Base-by-base conservation (phyloP, 2,329 filamentous ascomycete genomes). In the Penicillium janthinellum region DNA sequence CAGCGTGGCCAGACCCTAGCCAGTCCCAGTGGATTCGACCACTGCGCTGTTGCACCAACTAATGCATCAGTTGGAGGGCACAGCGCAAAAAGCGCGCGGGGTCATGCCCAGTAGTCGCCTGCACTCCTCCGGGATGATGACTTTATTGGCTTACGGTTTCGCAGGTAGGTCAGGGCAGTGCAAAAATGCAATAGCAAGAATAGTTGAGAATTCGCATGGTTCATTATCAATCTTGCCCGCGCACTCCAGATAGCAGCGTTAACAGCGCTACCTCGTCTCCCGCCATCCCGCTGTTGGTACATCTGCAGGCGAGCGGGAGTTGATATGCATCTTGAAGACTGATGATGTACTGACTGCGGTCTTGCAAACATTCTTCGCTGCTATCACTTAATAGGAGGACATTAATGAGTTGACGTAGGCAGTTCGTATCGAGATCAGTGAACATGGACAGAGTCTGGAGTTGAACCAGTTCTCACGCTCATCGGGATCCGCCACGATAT, bases 171-270 rank as follows among this genome's bases (percentile, higher is more conserved):
- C 20, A 48, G 12, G 34, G 35, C 22, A 39, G 22, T 54, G 44
- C 37, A 45, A 15, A 3, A 25, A 15, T 28, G 11, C 41, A 25
- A 5, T 15, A 45, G 22, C 22, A 15, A 14, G 4, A 31, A 28
- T 4, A 28, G 31, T 31, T 6, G 20, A 45, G 6, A 12, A 15
- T 7, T 31, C 15, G 25, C 44, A 47, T 8, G 41, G 20, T 55
- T 22, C 44, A 64, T 63, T 66, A 60, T 67, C 56, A 67, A 62
- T 58, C 50, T 59, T 35, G 34, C 20, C 8, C 5, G 22, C 31
- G 52, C 60, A 57, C 31, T 64, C 20, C 20, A 20, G 57, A 55
- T 49, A 38, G 39, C 55, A 41, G 42, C 22, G n/a, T 12, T 20
- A 8, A 28, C 8, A 48, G 28, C 45, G 34, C n/a, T 35, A 20